A percentile compares a stretch with the other conserved stretches of the same genome.
Evolutionary conservation across 768 basidiomycete genomes (phyloP).

Genomic region (Mycena amicta): DNA sequence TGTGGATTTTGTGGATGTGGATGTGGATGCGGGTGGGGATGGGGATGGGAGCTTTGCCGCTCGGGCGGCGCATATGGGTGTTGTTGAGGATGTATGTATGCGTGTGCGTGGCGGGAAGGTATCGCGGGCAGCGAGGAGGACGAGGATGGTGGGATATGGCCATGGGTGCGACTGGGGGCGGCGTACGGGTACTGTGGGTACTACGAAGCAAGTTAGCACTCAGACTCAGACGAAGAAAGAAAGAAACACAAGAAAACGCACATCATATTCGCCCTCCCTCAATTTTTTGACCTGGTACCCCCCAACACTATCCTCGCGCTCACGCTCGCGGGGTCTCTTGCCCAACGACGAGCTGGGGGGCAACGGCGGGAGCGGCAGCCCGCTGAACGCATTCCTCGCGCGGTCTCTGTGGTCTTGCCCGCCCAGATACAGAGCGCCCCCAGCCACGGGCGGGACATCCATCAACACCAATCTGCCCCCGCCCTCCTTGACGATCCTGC

Average conservation of each 20-base stretch:
- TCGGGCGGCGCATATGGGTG: not conserved
- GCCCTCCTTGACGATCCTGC: too few species aligned
- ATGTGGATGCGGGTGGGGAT: not conserved
- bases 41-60: not conserved
- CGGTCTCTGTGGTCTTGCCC: too few species aligned
- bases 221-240: not conserved
- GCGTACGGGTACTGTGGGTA: not conserved
- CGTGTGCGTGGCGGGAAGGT: not conserved
- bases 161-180: not conserved
- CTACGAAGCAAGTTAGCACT: not conserved
- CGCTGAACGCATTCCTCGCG: too few species aligned
- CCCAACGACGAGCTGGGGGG: too few species aligned
- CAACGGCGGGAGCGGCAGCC: too few species aligned
- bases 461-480: too few species aligned
- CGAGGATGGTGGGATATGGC: not conserved
- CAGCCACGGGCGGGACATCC: too few species aligned
- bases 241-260: not conserved
- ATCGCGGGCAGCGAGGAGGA: not conserved
- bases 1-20: not conserved
- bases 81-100: not conserved
- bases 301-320: not conserved
- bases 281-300: not conserved
- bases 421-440: too few species aligned
- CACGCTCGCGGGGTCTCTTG: not conserved
- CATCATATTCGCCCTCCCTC: not conserved